Base-by-base conservation (phyloP, 768 basidiomycete genomes). In the Lanmaoa pseudosensibilis region DNA sequence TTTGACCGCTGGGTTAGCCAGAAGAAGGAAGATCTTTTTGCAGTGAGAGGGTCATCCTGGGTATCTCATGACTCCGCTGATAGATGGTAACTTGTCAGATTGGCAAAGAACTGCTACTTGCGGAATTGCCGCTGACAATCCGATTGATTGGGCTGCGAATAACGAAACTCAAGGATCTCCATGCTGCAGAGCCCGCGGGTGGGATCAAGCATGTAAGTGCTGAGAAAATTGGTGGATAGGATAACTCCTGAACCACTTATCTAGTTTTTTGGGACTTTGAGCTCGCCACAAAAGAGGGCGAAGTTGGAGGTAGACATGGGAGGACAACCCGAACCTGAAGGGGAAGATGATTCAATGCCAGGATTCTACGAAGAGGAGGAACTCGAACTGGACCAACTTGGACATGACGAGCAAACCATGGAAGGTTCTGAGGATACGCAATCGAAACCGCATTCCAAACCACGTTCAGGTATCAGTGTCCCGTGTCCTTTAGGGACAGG, bases 111-210 rank as follows among this genome's bases (percentile, higher is more conserved):
- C 78, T 98, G 13, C 77, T 99, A 15, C 78, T 87, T 54, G 81
- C 87, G 8, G 94, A 95, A 70, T 73, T 90, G 36, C 93, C 93
- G 1, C 69, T 95, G 30, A 84, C 81, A 32, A 74, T 98, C 23
- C 82, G 96, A 33, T 77, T 99, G 21, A 88, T 99, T 60, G 96
- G 96, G 6, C 74, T 99, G 27, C 79, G 95, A 44, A 80, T 96
- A 11, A 94, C 92, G 4, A 95, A 92, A 59, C 74, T 99, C 62
- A 91, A 90, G 66, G 96, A 99, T 73, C 72, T 95, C 32, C 80
- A 81, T 55, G 77, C 78, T 7, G 56, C 66, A 43, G 71, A 77
- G 39, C 69, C 77, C 13, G 40, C 64, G 5, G 75, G 70, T 50
- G 88, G 91, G 1, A 92, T 97, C 58, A 88, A 89, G 69, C 80